Evolutionary conservation across 768 basidiomycete species (phyloP).

Genomic region (Psilocybe azurescens): DNA sequence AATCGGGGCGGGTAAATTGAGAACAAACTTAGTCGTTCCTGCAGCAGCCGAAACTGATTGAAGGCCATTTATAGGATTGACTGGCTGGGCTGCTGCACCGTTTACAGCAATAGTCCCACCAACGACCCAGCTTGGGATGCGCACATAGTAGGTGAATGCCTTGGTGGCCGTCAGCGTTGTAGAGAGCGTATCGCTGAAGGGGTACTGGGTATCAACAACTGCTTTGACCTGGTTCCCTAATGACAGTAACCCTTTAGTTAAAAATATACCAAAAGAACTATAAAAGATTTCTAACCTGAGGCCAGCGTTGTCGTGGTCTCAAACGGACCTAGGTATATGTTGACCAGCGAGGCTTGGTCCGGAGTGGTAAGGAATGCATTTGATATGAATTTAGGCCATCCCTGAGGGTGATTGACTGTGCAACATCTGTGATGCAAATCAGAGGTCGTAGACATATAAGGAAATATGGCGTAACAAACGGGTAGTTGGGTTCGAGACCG

Average conservation of each 20-base stretch:
- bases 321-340: slow-evolving; percentile 55
- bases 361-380: slow-evolving; percentile 56
- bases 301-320: slow-evolving; percentile 44
- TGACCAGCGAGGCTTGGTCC: slow-evolving; percentile 49
- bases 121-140: slow-evolving; percentile 56
- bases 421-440: slow-evolving; percentile 40
- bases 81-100: slow-evolving; percentile 37
- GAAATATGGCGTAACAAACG: slow-evolving; percentile 31
- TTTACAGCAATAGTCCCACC: slow-evolving; percentile 51
- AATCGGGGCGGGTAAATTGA: slow-evolving; percentile 53
- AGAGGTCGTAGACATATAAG: neutral
- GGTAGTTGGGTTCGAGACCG: slow-evolving; percentile 55
- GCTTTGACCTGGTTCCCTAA: slow-evolving; percentile 47
- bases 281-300: slow-evolving; percentile 31
- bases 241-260: neutral
- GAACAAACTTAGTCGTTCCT: slow-evolving; percentile 48
- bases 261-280: slow-evolving; percentile 23
- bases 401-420: slow-evolving; percentile 59
- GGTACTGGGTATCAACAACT: slow-evolving; percentile 53
- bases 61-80: slow-evolving; percentile 48
- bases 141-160: slow-evolving; percentile 51
- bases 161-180: slow-evolving; percentile 47
- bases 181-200: slow-evolving; percentile 54
- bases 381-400: slow-evolving; percentile 59
- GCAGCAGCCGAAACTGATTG: slow-evolving; percentile 44